phyloP scores from a whole-genome alignment of 1,284 basidiomycete species.

The Cerrena zonata region DNA sequence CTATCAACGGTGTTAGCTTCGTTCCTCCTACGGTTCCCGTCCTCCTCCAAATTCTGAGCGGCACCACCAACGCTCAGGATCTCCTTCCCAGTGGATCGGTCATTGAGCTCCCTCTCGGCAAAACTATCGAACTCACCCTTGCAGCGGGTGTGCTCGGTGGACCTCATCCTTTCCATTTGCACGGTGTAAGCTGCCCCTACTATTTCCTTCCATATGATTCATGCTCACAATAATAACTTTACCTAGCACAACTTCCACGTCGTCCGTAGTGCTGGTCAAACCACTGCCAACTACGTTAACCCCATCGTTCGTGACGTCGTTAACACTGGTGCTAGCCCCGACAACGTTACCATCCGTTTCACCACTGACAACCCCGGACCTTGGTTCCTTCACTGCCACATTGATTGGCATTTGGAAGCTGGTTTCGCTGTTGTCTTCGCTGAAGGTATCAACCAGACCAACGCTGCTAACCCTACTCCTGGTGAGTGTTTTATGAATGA shows the following conservation, averaged over 20 bases:
- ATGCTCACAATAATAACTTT: background rate
- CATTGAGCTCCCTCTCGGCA: slow-evolving; percentile 19
- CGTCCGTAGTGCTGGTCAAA: slow-evolving; percentile 10
- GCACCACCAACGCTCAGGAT: slow-evolving; percentile 19
- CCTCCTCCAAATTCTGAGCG: slow-evolving; percentile 30
- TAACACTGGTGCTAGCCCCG: slow-evolving; percentile 12
- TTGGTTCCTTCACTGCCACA: slow-evolving; percentile 8
- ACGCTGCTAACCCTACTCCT: slow-evolving; percentile 14
- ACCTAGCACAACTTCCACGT: slow-evolving; percentile 8
- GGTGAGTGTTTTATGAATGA: slow-evolving; percentile 4
- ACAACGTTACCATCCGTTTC: slow-evolving; percentile 20
- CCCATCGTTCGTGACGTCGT: slow-evolving; percentile 23
- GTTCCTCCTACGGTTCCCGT: slow-evolving; percentile 22
- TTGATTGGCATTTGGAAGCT: slow-evolving; percentile 7
- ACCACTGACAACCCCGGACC: slow-evolving; percentile 3
- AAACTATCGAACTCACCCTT: slow-evolving; percentile 28
- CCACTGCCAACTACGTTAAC: slow-evolving; percentile 31
- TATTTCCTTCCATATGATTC: background rate
- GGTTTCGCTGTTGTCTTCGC: slow-evolving; percentile 7
- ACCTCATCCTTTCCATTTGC: slow-evolving; percentile 34
- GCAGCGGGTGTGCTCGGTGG: slow-evolving; percentile 20
- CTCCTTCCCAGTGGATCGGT: slow-evolving; percentile 25
- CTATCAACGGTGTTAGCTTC: slow-evolving; percentile 14
- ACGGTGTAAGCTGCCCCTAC: slow-evolving; percentile 23
- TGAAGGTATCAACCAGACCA: slow-evolving; percentile 8